phyloP scores from a whole-genome alignment of 2,329 filamentous ascomycete species.

The Ceratocystiopsis sp. region DNA sequence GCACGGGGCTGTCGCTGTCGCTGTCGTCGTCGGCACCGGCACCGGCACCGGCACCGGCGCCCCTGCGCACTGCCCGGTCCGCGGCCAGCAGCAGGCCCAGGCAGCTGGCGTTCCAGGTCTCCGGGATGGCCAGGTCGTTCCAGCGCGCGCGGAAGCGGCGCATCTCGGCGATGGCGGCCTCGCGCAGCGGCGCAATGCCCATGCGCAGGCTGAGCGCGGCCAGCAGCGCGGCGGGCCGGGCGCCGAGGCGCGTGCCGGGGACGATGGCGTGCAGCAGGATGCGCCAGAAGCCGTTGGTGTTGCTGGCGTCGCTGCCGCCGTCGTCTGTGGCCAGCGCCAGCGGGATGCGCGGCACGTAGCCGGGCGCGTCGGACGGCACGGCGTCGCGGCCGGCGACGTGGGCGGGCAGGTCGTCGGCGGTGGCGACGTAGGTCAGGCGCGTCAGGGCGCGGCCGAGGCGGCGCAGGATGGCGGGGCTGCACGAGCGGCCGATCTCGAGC shows the following conservation, averaged over 20 bases:
- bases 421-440: constrained; percentile 25
- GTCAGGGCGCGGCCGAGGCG: constrained; percentile 30
- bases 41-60: too few relatives aligned
- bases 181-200: constrained; percentile 24
- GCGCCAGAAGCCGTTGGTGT: constrained; percentile 35
- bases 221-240: constrained; percentile 27
- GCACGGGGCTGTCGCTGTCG: constrained; percentile 14
- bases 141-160: constrained; percentile 23
- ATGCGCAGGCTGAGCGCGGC: constrained; percentile 30
- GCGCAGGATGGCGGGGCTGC: constrained; percentile 28
- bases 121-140: constrained; percentile 29
- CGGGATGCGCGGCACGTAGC: constrained; percentile 23
- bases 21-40: too few relatives aligned
- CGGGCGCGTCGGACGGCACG: constrained; percentile 10
- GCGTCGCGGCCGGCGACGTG: constrained; percentile 19
- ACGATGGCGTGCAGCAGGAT: constrained; percentile 29
- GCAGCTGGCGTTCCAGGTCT: constrained; percentile 31
- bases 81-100: constrained; percentile 29
- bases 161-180: constrained; percentile 24
- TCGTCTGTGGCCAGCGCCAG: constrained; percentile 22
- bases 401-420: constrained; percentile 22
- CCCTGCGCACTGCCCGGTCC: constrained; percentile 14
- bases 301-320: too few relatives aligned
- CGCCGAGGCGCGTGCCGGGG: constrained; percentile 28
- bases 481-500: constrained; percentile 33